Evolutionary conservation across 2,329 filamentous ascomycete species (phyloP), one percentile per base, ranked within the genome.

Genomic region (Sarocladium oryzae): DNA sequence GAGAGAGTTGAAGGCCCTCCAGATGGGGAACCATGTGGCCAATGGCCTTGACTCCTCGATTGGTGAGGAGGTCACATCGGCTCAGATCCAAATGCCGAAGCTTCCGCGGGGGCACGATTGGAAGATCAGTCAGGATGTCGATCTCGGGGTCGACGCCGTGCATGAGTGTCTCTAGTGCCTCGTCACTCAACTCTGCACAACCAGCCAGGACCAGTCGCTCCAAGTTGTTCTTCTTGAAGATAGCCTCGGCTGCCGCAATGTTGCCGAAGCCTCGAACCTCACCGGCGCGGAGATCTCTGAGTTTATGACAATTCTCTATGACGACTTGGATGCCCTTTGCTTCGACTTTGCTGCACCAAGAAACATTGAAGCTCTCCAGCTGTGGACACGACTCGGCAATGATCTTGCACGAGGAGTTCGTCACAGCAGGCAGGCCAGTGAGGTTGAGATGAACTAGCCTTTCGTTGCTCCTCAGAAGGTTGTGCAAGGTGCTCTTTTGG

Each of bases 321-420:
- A 99, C 78, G 49, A 79, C 78, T 56, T 77, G 81, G 51, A 97
- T 72, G 4, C 90, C 91, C 11, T 79, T 74, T 8, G 88, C 86
- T 61, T 93, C 86, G 63, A 96, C 82, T 54, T 89, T 86, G 57
- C 84, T 84, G 70, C 93, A 99, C 89, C 92, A 97, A 0, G 90
- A 95, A 18, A 97, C 81, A 60, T 96, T 95, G 57, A 97, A 77
- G 51, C 81, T 77, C 66, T 95, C 85, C n/a, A 99, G 74, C 46
- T 85, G 83, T 1, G 85, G 83, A 60, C 92, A 97, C 35, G 85
- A 85, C 50, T 86, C 77, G 1, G 88, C 85, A 54, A 99, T 86
- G 54, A 95, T 89, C 61, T 85, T 88, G 80, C 95, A 91, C 1
- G 89, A 88, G 20, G 81, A 81, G 63, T 96, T 95, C 26, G 85